Evolutionary conservation across 176 grass and related monocot species (phyloP).

Genomic region (Dendrocalamus sinicus): DNA sequence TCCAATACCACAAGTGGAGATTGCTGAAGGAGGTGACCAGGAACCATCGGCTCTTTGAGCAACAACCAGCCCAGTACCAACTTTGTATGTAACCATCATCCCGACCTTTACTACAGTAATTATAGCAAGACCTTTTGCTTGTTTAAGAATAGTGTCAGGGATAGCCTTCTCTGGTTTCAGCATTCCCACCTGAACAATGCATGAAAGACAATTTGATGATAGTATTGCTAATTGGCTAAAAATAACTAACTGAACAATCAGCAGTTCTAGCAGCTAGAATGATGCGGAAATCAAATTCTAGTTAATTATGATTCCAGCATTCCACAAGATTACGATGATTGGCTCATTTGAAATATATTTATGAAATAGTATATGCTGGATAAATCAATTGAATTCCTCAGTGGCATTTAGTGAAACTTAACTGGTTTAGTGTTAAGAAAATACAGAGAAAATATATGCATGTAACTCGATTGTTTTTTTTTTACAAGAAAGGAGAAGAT

Average conservation of each 20-base stretch:
- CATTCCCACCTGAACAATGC: constrained; percentile 58
- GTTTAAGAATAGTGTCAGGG: constrained; percentile 68
- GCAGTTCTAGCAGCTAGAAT: constrained; percentile 17
- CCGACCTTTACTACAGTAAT: constrained; percentile 78
- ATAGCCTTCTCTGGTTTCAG: constrained; percentile 73
- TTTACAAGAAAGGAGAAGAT: background rate
- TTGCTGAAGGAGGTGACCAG: constrained; percentile 78
- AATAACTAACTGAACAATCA: constrained; percentile 22
- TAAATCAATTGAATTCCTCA: background rate
- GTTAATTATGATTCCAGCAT: background rate
- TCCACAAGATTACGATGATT: background rate
- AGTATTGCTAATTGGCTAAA: background rate
- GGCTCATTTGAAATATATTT: constrained; percentile 5
- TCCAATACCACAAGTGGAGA: constrained; percentile 73
- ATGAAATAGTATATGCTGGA: background rate
- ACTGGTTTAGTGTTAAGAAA: constrained; percentile 1
- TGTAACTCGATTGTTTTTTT: background rate
- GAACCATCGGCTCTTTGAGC: constrained; percentile 69
- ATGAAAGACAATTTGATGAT: constrained; percentile 9
- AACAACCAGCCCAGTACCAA: constrained; percentile 74
- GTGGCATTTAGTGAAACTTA: background rate
- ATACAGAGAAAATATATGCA: background rate
- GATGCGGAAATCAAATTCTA: background rate
- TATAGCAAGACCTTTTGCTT: constrained; percentile 85
- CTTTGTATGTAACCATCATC: constrained; percentile 74